Base-by-base conservation (phyloP, 2,329 filamentous ascomycete species). In the Xylaria sp. region DNA sequence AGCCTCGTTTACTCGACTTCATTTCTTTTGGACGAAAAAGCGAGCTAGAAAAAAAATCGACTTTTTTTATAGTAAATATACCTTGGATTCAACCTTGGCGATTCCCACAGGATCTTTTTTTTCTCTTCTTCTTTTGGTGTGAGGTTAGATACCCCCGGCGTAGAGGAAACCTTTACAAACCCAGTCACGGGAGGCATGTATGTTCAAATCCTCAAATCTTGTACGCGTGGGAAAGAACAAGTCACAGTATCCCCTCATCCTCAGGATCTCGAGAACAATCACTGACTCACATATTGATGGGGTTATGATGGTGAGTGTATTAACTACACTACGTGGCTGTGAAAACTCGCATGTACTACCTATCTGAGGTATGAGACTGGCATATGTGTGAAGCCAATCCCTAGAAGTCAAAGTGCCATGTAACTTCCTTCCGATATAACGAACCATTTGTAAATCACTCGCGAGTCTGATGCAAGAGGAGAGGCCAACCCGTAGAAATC, bases 251-350 rank as follows among this genome's bases (percentile, higher is more conserved):
- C n/a, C 2, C 3, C 15, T 3, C 15, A 42, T 20, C 13, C 2
- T 38, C 15, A 1, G 38, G 17, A 20, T 13, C 4, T 33, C 38
- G 15, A 31, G 27, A 51, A 20, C 13, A 31, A 45, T 13, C 20
- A 61, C 36, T 29, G 4, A 7, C 13, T 56, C 1, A 22, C 53
- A 44, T 15, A 2, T 38, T 17, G 10, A 2, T 36, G 17, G 2
- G 20, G 45, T 20, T 42, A 27, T 38, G 3, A 39, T 29, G 13
- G 3, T 10, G 33, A 5, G n/a, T 61, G 50, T 56, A 61, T 65
- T 65, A 27, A 20, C 36, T 27, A 60, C 38, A 65, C 33, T 61
- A 29, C 10, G 15, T 61, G n/a, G 25, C 29, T 15, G 27, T 38
- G 2, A 38, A 31, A 49, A 47, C 29, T 53, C 39, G 38, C 3